Percentiles rank a stretch among this genome's conserved stretches.
These are phyloP conservation scores for Boletellus ananas DNA, from an alignment of 768 basidiomycete genomes.

Conservation along the genomic window DNA sequence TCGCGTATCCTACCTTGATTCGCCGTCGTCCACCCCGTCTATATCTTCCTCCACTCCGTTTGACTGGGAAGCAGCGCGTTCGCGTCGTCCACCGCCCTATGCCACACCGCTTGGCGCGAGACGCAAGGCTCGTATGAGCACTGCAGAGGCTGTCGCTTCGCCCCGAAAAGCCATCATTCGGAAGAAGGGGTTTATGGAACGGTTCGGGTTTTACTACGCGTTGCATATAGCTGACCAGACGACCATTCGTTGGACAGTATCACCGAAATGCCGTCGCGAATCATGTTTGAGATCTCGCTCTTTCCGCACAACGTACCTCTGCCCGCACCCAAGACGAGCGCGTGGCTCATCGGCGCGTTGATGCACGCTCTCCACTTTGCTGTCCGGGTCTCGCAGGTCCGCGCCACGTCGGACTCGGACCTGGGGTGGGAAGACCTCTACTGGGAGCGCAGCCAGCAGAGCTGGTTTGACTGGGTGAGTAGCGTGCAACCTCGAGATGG, in stretches of 20 bases:
- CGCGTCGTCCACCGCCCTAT: slow-evolving; percentile 68
- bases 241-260: slow-evolving; percentile 39
- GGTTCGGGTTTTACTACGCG: slow-evolving; percentile 35
- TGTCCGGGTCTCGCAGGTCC: slow-evolving; percentile 55
- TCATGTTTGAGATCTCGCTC: slow-evolving; percentile 75
- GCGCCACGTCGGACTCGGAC: slow-evolving; percentile 59
- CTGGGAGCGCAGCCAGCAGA: slow-evolving; percentile 54
- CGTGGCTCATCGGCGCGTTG: slow-evolving; percentile 57
- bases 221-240: slow-evolving; percentile 13
- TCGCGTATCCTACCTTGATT: slow-evolving; percentile 54
- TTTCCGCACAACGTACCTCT: slow-evolving; percentile 81
- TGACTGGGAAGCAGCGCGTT: slow-evolving; percentile 84
- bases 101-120: slow-evolving; percentile 52
- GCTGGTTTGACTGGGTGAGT: slow-evolving; percentile 82
- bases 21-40: slow-evolving; percentile 64
- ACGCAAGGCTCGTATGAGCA: slow-evolving; percentile 40
- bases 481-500: slow-evolving; percentile 6
- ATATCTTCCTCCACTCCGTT: slow-evolving; percentile 75
- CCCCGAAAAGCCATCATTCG: slow-evolving; percentile 53
- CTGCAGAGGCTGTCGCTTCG: slow-evolving; percentile 26
- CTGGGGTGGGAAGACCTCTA: slow-evolving; percentile 79
- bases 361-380: slow-evolving; percentile 69
- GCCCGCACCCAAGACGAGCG: slow-evolving; percentile 62
- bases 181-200: slow-evolving; percentile 61
- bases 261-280: slow-evolving; percentile 59